These are phyloP conservation scores for Metschnikowia peoriensis DNA, from an alignment of 805 yeast species.

Conservation along the genomic window DNA sequence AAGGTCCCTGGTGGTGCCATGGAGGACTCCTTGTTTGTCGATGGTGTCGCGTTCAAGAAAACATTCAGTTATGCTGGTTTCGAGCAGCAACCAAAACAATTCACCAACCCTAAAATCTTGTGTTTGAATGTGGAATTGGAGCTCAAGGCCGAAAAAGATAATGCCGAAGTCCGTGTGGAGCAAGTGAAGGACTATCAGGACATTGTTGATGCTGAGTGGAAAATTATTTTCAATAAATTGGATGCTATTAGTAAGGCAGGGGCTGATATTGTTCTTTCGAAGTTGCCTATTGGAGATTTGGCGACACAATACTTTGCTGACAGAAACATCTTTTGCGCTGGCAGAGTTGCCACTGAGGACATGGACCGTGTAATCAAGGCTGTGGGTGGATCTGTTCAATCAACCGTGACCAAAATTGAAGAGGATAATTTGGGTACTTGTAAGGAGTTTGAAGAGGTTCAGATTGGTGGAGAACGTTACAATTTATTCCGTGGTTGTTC, in stretches of 20 bases:
- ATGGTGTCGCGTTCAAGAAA: constrained; percentile 97
- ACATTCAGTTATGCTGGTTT: constrained; percentile 98
- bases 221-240: constrained; percentile 81
- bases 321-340: constrained; percentile 94
- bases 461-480: constrained; percentile 94
- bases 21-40: constrained; percentile 85
- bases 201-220: constrained; percentile 99
- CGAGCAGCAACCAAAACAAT: constrained; percentile 94
- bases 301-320: constrained; percentile 99
- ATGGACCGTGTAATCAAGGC: constrained; percentile 91
- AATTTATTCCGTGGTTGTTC: constrained; percentile 93
- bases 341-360: constrained; percentile 86
- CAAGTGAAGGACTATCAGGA: constrained; percentile 93
- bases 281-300: constrained; percentile 94
- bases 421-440: constrained; percentile 53
- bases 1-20: constrained; percentile 95
- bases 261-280: constrained; percentile 89
- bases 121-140: constrained; percentile 90
- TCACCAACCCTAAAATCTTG: constrained; percentile 76
- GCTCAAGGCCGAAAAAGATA: constrained; percentile 96
- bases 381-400: constrained; percentile 87
- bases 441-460: constrained; percentile 82
- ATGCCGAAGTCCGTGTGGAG: constrained; percentile 96
- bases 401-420: constrained; percentile 67
- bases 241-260: constrained; percentile 81